These are phyloP conservation scores for Tolypocladium pustulatum DNA, from an alignment of 2,329 filamentous ascomycete species.

Conservation along the genomic window DNA sequence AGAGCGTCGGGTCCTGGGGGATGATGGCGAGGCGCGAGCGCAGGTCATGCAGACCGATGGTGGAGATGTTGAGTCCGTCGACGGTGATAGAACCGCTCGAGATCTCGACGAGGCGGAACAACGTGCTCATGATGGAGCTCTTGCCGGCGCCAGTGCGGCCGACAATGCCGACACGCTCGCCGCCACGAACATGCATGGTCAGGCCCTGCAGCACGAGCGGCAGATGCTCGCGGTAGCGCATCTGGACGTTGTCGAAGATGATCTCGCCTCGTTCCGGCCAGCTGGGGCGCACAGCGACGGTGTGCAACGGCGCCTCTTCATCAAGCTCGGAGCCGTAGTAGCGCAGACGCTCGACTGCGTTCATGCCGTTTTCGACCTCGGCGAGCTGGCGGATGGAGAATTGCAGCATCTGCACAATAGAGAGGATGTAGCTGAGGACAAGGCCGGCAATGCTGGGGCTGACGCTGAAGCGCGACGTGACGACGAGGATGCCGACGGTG, in stretches of 20 bases:
- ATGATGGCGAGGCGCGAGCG: slow-evolving; percentile 72
- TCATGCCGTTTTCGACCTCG: slow-evolving; percentile 97
- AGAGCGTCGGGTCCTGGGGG: slow-evolving; percentile 74
- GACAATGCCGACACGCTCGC: slow-evolving; percentile 73
- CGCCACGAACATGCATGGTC: slow-evolving; percentile 60
- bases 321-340: slow-evolving; percentile 84
- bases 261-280: slow-evolving; percentile 89
- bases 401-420: slow-evolving; percentile 91
- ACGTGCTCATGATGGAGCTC: slow-evolving; percentile 71
- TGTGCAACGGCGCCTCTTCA: slow-evolving; percentile 77
- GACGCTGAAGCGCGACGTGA: slow-evolving; percentile 81
- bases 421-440: slow-evolving; percentile 85
- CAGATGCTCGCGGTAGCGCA: slow-evolving; percentile 64
- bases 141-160: slow-evolving; percentile 77
- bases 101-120: slow-evolving; percentile 66
- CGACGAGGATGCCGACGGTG: slow-evolving; percentile 78
- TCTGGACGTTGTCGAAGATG: slow-evolving; percentile 61
- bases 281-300: slow-evolving; percentile 55
- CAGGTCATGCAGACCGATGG: slow-evolving; percentile 63
- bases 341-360: slow-evolving; percentile 81
- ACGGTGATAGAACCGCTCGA: slow-evolving; percentile 52
- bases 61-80: slow-evolving; percentile 60
- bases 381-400: slow-evolving; percentile 90
- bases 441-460: slow-evolving; percentile 76
- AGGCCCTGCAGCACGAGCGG: slow-evolving; percentile 65